Conservation (phyloP, 2,329 filamentous ascomycete genomes). For the Aschersonia sp. region DNA sequence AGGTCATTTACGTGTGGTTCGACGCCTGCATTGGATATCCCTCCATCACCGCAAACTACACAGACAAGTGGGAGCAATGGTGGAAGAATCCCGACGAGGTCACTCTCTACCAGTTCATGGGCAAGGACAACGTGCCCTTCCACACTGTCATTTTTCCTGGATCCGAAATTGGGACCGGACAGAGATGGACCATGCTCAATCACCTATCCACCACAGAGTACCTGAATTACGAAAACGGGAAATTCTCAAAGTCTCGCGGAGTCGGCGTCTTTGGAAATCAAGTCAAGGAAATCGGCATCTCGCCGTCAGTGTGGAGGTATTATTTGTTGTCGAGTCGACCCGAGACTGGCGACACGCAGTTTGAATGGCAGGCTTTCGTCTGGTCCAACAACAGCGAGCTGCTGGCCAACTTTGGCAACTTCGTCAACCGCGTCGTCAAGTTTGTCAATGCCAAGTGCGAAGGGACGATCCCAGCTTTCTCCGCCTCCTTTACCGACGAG, state of each 20-base stretch:
- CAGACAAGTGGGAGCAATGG: conserved; percentile 81
- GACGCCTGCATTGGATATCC: conserved; percentile 88
- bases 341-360: conserved; percentile 75
- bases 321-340: conserved; percentile 77
- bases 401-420: conserved; percentile 60
- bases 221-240: conserved; percentile 75
- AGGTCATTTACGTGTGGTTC: conserved; percentile 88
- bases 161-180: conserved; percentile 67
- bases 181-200: conserved; percentile 82
- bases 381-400: conserved; percentile 79
- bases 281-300: conserved; percentile 72
- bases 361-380: conserved; percentile 77
- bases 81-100: conserved; percentile 86
- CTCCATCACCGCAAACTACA: conserved; percentile 89
- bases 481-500: conserved; percentile 40
- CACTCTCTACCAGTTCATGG: conserved; percentile 86
- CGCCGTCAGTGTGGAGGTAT: conserved; percentile 83
- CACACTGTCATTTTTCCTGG: conserved; percentile 87
- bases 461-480: conserved; percentile 49
- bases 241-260: conserved; percentile 84
- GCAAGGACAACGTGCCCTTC: conserved; percentile 51
- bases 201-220: conserved; percentile 80
- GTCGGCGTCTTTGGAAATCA: conserved; percentile 87
- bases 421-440: conserved; percentile 61
- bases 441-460: conserved; percentile 65